Evolutionary conservation across 1,139 yeast genomes (phyloP), one percentile per base, ranked within the genome.

Genomic region (Zygosaccharomyces sapae): DNA sequence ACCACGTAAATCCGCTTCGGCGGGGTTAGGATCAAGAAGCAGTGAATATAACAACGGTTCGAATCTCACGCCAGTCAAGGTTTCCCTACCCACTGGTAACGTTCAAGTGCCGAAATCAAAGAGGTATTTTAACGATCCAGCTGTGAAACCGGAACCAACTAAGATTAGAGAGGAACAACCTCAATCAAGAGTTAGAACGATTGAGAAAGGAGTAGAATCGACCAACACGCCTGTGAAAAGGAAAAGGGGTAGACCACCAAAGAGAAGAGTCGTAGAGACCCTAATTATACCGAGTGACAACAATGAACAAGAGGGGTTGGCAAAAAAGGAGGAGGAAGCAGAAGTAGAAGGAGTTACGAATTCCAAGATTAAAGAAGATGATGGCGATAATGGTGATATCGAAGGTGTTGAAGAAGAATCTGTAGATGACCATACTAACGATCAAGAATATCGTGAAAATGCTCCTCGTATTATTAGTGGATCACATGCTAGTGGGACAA

Each of bases 41-140:
- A 34, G 38, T 6, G 38, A 38, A 9, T 33, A 41, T 31, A 43
- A 43, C 33, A 46, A 39, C 12, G 39, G 31, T 18, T 18, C 38
- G 2, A 45, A 42, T 18, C 33, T 44, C 5, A 38, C 42, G 22
- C 54, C 45, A 10, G 51, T 49, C 10, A 51, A 51, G 31, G 50
- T 52, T 2, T 45, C 57, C 9, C 39, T 65, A 37, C 69, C 69
- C 1, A 53, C 58, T 10, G 63, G 62, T 24, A 53, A 49, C 25
- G 60, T 59, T 4, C 56, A 56, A 39, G 45, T 61, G 12, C 54
- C 70, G 9, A 65, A 65, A 47, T 53, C 60, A 9, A 63, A 57
- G 47, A 55, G 59, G 34, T 62, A 62, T 46, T 76, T 60, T 58
- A 58, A 45, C 44, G 67, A 53, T 63, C 79, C 53, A 68, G 24